Evolutionary conservation across 2,329 filamentous ascomycete genomes (phyloP).

Genomic region (Exserohilum turcica): DNA sequence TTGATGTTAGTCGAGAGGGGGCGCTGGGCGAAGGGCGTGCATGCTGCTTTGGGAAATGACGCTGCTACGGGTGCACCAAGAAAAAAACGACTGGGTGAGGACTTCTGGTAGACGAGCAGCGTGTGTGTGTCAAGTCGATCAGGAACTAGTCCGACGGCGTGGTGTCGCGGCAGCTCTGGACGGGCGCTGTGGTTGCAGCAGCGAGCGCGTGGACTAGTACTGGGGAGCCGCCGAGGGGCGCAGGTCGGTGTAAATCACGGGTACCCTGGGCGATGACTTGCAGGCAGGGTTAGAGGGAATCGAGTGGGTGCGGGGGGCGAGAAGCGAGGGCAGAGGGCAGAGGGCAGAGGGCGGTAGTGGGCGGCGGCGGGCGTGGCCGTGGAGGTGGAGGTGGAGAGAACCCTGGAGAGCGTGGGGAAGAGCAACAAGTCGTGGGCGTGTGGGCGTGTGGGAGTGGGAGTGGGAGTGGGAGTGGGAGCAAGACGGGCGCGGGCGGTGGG

Average conservation of each 20-base stretch:
- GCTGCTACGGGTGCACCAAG: constrained; percentile 3
- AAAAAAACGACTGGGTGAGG: constrained; percentile 5
- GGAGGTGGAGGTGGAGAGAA: constrained; percentile 15
- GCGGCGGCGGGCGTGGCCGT: too few species aligned
- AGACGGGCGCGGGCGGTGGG: constrained; percentile 20
- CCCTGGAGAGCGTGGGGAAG: constrained; percentile 28
- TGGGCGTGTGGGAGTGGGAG: too few species aligned
- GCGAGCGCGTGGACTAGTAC: background rate
- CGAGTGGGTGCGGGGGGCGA: constrained; percentile 8
- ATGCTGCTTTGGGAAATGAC: constrained; percentile 26
- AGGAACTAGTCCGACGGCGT: constrained; percentile 10
- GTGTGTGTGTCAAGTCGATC: constrained; percentile 10
- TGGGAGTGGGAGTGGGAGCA: constrained; percentile 16
- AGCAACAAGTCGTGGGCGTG: constrained; percentile 15
- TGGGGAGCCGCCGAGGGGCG: constrained; percentile 4
- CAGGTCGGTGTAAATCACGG: constrained; percentile 5
- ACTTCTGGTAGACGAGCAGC: background rate
- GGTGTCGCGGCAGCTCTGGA: background rate
- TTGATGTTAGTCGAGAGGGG: constrained; percentile 26
- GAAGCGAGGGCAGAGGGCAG: background rate
- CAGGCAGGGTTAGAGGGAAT: constrained; percentile 10
- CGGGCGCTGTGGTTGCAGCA: background rate
- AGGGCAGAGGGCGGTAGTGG: too few species aligned
- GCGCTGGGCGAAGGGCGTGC: constrained; percentile 22
- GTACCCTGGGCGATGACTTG: constrained; percentile 23